phyloP scores from a whole-genome alignment of 2,329 filamentous ascomycete genomes.

The Neonectria coccinea region DNA sequence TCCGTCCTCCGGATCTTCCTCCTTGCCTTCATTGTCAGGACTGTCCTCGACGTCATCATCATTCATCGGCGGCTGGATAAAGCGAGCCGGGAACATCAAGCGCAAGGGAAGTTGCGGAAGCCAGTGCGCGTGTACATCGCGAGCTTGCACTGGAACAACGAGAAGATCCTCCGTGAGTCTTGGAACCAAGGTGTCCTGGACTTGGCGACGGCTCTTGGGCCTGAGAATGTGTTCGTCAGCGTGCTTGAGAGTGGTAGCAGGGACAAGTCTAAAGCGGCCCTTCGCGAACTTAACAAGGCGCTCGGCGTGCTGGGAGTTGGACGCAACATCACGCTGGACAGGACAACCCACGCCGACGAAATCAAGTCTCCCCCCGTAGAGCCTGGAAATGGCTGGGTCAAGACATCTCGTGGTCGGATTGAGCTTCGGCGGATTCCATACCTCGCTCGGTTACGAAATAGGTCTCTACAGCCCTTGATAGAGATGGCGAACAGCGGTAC shows the following conservation, averaged over 20 bases:
- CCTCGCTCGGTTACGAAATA: conserved; percentile 72
- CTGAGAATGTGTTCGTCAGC: conserved; percentile 73
- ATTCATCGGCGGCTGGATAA: not conserved
- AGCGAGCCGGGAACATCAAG: not conserved
- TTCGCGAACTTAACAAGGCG: conserved; percentile 65
- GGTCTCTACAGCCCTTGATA: conserved; percentile 67
- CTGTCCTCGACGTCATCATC: not conserved
- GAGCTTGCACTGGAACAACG: conserved; percentile 75
- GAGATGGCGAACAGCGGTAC: conserved; percentile 60
- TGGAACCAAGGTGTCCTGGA: conserved; percentile 71
- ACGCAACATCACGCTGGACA: conserved; percentile 66
- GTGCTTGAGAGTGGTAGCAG: conserved; percentile 75
- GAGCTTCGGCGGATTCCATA: conserved; percentile 76
- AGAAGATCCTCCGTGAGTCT: conserved; percentile 65
- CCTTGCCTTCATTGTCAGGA: not conserved
- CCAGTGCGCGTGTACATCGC: conserved; percentile 69
- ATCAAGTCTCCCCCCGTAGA: conserved; percentile 54
- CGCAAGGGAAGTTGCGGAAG: not conserved
- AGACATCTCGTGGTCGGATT: conserved; percentile 61
- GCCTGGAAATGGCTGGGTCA: conserved; percentile 68
- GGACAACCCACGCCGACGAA: conserved; percentile 67
- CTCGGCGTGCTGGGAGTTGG: conserved; percentile 63
- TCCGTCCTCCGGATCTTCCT: not conserved
- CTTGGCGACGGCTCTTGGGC: conserved; percentile 66
- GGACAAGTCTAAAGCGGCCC: conserved; percentile 73